Evolutionary conservation across 306 rosid genomes (phyloP).

Genomic region (Phaseolus lunatus): DNA sequence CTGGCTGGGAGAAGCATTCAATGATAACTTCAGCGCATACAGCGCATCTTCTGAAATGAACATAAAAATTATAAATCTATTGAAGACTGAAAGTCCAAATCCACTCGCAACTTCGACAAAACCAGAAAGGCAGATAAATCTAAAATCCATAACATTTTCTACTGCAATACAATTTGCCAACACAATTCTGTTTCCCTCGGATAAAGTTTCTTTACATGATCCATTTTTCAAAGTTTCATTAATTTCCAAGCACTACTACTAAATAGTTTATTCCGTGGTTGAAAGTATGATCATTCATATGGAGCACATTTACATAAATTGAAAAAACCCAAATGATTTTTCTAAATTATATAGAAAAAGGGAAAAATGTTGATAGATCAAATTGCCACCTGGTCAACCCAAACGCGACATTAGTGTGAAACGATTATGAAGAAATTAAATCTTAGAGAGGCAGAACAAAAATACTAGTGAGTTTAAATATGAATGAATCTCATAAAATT

Average conservation of each 20-base stretch:
- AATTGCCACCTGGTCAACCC: not conserved
- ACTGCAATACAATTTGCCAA: conserved; percentile 12
- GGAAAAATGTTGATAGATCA: conserved; percentile 7
- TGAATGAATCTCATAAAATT: conserved; percentile 4
- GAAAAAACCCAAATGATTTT: not conserved
- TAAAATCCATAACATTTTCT: conserved; percentile 16
- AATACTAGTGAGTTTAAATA: not conserved
- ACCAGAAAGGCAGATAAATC: conserved; percentile 19
- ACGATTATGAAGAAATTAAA: not conserved
- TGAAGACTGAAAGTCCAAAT: conserved; percentile 22
- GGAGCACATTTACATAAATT: not conserved
- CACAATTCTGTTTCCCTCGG: not conserved
- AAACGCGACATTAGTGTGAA: not conserved
- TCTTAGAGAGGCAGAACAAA: conserved; percentile 15
- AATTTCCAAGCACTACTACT: not conserved
- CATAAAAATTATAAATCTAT: conserved; percentile 42
- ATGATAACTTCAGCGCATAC: conserved; percentile 56
- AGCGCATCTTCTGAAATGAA: conserved; percentile 77
- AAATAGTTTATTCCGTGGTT: not conserved
- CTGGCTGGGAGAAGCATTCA: conserved; percentile 68
- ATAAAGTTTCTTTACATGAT: not conserved
- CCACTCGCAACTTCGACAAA: conserved; percentile 35
- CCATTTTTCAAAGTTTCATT: conserved; percentile 6
- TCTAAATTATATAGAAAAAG: not conserved
- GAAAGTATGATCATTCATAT: not conserved